These are phyloP conservation scores for Monocercomonoides exilis DNA, from an alignment of 78 protist genomes.

Conservation along the genomic window DNA sequence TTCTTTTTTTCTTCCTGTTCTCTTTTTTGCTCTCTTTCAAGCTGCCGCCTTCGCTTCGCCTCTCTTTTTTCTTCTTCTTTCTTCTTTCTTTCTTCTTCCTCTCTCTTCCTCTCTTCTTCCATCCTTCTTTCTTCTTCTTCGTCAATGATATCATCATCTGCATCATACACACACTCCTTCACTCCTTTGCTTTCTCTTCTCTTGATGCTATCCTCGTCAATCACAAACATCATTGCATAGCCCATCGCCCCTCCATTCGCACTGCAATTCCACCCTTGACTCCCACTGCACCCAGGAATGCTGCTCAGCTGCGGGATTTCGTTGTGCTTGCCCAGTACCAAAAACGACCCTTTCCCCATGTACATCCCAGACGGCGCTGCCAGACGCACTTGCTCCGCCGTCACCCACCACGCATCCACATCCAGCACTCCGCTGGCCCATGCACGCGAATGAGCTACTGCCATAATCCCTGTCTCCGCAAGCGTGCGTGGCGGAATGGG, in stretches of 20 bases:
- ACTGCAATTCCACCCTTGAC: too few relatives aligned
- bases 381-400: background rate
- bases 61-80: background rate
- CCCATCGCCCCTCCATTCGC: background rate
- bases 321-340: background rate
- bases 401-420: constrained; percentile 10
- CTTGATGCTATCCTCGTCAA: background rate
- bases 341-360: background rate
- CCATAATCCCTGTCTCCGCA: background rate
- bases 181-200: background rate
- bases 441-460: background rate
- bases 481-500: background rate
- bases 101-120: background rate
- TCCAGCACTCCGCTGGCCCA: background rate
- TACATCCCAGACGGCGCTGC: constrained; percentile 2
- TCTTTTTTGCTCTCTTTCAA: background rate
- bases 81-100: background rate
- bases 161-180: background rate
- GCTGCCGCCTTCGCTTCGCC: too few relatives aligned
- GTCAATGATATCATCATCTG: background rate
- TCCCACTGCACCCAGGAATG: too few relatives aligned
- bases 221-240: background rate
- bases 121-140: background rate
- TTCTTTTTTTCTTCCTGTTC: background rate
- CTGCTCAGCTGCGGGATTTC: too few relatives aligned